phyloP scores from a whole-genome alignment of 2,329 filamentous ascomycete species.

The Exophiala viscosa region DNA sequence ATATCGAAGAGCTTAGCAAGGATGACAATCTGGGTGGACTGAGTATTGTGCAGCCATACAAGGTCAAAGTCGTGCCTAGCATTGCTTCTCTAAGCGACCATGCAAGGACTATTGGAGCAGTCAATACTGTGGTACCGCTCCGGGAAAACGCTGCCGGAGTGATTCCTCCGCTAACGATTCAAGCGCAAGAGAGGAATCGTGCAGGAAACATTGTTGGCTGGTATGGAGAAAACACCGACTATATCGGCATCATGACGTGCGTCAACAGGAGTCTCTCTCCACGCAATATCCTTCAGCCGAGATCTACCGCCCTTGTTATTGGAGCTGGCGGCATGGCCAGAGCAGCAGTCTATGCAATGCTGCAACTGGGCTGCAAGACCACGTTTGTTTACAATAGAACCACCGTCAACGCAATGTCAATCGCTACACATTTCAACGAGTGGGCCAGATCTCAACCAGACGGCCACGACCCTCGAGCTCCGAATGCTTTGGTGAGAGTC shows the following conservation, averaged over 20 bases:
- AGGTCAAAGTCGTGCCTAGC: conserved; percentile 38
- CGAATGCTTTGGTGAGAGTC: conserved; percentile 44
- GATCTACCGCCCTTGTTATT: conserved; percentile 52
- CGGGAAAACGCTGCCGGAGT: conserved; percentile 36
- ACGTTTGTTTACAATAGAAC: conserved; percentile 74
- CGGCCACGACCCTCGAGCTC: conserved; percentile 34
- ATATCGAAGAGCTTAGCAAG: conserved; percentile 36
- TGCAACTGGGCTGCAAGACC: conserved; percentile 71
- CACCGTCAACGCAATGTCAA: conserved; percentile 59
- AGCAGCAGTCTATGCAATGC: conserved; percentile 72
- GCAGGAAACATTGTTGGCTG: conserved; percentile 40
- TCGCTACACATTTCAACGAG: conserved; percentile 66
- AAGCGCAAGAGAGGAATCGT: conserved; percentile 42
- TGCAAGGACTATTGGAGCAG: conserved; percentile 44
- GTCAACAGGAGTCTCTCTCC: conserved; percentile 42
- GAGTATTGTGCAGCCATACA: conserved; percentile 44
- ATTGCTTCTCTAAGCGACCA: conserved; percentile 40
- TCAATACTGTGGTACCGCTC: conserved; percentile 45
- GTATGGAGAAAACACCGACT: conserved; percentile 46
- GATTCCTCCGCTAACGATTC: conserved; percentile 37
- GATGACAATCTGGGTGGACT: conserved; percentile 41
- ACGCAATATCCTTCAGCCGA: conserved; percentile 52
- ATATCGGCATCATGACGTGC: conserved; percentile 42
- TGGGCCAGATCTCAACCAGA: conserved; percentile 39
- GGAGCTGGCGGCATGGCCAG: conserved; percentile 72